Evolutionary conservation across 2,329 filamentous ascomycete species (phyloP).

Genomic region (Ophiocordyceps australis): DNA sequence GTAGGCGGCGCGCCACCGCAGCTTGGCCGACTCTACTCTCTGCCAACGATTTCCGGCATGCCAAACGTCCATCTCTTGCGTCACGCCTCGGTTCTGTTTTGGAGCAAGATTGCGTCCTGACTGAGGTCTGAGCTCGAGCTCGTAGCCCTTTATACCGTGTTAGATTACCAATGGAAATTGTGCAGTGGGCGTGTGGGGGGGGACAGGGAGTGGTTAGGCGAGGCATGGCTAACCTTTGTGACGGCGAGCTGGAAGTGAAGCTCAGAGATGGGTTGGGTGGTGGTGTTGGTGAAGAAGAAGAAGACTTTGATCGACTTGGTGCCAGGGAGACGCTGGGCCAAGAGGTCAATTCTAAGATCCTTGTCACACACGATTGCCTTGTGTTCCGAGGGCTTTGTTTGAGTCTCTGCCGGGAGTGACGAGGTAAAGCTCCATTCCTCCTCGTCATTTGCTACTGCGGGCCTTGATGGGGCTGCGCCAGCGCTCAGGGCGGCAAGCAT

Average conservation of each 20-base stretch:
- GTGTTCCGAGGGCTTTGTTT: constrained; percentile 38
- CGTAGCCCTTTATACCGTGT: constrained; percentile 44
- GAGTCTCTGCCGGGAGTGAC: constrained; percentile 46
- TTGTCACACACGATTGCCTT: constrained; percentile 52
- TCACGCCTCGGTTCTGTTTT: constrained; percentile 56
- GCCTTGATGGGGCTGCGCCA: constrained; percentile 7
- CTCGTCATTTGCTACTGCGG: constrained; percentile 36
- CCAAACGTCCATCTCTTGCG: constrained; percentile 60
- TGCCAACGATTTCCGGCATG: constrained; percentile 49
- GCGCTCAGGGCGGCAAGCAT: constrained; percentile 32
- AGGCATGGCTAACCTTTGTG: constrained; percentile 47
- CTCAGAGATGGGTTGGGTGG: constrained; percentile 50
- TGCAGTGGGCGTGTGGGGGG: not conserved
- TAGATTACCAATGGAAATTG: not conserved
- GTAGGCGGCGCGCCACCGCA: constrained; percentile 81
- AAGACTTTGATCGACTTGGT: constrained; percentile 46
- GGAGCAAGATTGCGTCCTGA: constrained; percentile 60
- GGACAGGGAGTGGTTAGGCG: not conserved
- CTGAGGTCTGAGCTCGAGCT: constrained; percentile 69
- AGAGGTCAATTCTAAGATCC: constrained; percentile 53
- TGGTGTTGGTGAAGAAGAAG: constrained; percentile 73
- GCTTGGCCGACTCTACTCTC: constrained; percentile 66
- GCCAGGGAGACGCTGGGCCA: constrained; percentile 40
- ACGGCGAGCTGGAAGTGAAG: constrained; percentile 87
- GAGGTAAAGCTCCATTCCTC: constrained; percentile 94